phyloP scores from a whole-genome alignment of 495 filamentous ascomycete genomes.

The Talaromyces liani region DNA sequence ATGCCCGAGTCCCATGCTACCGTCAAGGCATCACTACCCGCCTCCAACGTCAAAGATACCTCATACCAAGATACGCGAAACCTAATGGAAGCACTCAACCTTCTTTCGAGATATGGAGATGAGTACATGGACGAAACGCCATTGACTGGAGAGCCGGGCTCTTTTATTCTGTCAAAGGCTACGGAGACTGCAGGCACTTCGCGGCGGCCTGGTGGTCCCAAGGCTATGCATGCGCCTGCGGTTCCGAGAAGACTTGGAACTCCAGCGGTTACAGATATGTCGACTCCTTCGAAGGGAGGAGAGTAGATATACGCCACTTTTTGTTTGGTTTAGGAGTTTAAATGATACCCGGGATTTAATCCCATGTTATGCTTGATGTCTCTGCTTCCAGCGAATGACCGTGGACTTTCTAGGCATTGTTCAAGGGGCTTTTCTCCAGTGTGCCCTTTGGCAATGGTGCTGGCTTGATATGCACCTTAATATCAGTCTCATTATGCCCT shows the following conservation, averaged over 20 bases:
- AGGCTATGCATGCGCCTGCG: slow-evolving; percentile 12
- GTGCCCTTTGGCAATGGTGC: too few species aligned
- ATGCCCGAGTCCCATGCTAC: slow-evolving; percentile 43
- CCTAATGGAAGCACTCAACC: slow-evolving; percentile 58
- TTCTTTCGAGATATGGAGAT: slow-evolving; percentile 56
- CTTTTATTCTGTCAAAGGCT: slow-evolving; percentile 63
- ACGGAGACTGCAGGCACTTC: slow-evolving; percentile 16
- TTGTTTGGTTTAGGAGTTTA: neutral
- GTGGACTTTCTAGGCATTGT: too few species aligned
- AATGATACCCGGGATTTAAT: slow-evolving; percentile 5
- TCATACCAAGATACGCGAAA: slow-evolving; percentile 43
- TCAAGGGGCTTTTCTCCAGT: too few species aligned
- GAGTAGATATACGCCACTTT: neutral
- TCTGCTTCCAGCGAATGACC: neutral
- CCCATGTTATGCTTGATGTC: neutral
- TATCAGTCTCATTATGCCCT: neutral
- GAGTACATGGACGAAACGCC: slow-evolving; percentile 93
- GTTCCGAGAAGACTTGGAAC: slow-evolving; percentile 6
- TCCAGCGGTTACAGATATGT: slow-evolving; percentile 3
- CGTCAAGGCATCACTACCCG: slow-evolving; percentile 28
- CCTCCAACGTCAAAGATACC: slow-evolving; percentile 15
- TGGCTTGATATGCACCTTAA: neutral
- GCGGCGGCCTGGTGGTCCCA: slow-evolving; percentile 5
- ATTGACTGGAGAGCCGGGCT: slow-evolving; percentile 75
- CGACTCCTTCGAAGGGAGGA: neutral